A percentile compares a stretch with the other conserved stretches of the same genome.
These are phyloP conservation scores for Atkinsonella hypoxylon DNA, from an alignment of 2,329 filamentous ascomycete genomes.

Conservation along the genomic window DNA sequence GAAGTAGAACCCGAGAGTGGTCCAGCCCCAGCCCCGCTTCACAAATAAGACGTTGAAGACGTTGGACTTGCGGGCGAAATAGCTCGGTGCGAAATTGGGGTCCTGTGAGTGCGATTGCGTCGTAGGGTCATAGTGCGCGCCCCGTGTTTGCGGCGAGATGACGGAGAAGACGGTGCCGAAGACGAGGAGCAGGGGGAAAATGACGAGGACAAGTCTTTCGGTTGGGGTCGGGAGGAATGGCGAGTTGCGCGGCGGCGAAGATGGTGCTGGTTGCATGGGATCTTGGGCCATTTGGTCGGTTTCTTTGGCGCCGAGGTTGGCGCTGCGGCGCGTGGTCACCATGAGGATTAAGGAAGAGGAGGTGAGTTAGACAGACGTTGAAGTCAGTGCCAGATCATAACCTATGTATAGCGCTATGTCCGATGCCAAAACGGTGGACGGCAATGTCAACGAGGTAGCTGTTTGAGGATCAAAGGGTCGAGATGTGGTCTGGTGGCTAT, in stretches of 20 bases:
- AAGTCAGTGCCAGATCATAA: neutral
- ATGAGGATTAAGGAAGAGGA: conserved; percentile 8
- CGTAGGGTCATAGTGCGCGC: conserved; percentile 47
- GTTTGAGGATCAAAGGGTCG: no score
- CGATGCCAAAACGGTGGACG: no score
- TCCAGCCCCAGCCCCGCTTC: conserved; percentile 92
- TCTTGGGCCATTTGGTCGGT: neutral
- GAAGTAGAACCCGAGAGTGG: conserved; percentile 58
- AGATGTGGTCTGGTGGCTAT: no score
- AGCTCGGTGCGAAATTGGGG: conserved; percentile 52
- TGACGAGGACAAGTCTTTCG: conserved; percentile 49
- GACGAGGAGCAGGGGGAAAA: conserved; percentile 69
- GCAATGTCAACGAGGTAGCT: neutral
- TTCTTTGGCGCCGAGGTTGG: conserved; percentile 2
- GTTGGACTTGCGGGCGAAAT: conserved; percentile 92
- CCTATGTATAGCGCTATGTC: neutral
- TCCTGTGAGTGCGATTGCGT: conserved; percentile 52
- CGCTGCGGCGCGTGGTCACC: conserved; percentile 17
- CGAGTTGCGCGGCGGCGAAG: conserved; percentile 23
- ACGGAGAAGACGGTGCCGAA: conserved; percentile 73
- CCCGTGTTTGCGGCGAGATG: conserved; percentile 60
- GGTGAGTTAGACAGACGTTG: neutral
- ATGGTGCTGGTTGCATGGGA: neutral
- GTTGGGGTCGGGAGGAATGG: conserved; percentile 59
- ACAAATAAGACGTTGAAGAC: conserved; percentile 88